Evolutionary conservation across 106 monocot species (phyloP).

Genomic region (Xerophyta viscosa): DNA sequence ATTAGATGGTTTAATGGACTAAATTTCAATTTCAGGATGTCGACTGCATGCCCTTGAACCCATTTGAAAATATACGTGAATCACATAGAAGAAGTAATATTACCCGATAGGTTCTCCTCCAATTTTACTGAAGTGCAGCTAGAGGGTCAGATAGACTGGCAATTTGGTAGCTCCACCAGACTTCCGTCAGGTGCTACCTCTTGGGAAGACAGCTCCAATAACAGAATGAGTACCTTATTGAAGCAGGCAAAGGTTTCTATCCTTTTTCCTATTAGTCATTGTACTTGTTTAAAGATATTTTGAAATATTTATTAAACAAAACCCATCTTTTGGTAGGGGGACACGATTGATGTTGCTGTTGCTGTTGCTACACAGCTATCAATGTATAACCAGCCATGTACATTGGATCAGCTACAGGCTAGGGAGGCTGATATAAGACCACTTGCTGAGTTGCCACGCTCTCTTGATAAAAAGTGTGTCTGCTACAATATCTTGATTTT

Average conservation of each 20-base stretch:
- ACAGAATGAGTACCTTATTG: slow-evolving; percentile 75
- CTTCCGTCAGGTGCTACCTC: slow-evolving; percentile 30
- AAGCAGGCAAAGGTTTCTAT: slow-evolving; percentile 84
- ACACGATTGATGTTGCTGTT: slow-evolving; percentile 87
- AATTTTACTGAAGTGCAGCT: slow-evolving; percentile 42
- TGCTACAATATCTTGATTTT: no score
- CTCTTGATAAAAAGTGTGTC: slow-evolving; percentile 96
- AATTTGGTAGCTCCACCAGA: slow-evolving; percentile 19
- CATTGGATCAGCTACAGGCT: slow-evolving; percentile 88
- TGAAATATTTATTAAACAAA: neutral
- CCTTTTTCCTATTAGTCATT: neutral
- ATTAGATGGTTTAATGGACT: neutral
- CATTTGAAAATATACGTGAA: slow-evolving; percentile 81
- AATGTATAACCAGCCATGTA: slow-evolving; percentile 80
- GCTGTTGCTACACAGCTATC: slow-evolving; percentile 75
- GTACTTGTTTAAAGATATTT: neutral
- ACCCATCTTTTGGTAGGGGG: slow-evolving; percentile 46
- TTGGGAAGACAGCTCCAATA: slow-evolving; percentile 42
- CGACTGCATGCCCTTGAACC: slow-evolving; percentile 87
- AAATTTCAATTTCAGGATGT: slow-evolving; percentile 50
- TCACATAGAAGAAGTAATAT: slow-evolving; percentile 51
- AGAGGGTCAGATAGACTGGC: slow-evolving; percentile 53
- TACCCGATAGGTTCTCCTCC: slow-evolving; percentile 37
- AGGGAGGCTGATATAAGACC: slow-evolving; percentile 94
- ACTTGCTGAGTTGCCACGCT: slow-evolving; percentile 77